Base-by-base conservation (phyloP, 1,284 basidiomycete species). In the Tranzscheliella williamsii region DNA sequence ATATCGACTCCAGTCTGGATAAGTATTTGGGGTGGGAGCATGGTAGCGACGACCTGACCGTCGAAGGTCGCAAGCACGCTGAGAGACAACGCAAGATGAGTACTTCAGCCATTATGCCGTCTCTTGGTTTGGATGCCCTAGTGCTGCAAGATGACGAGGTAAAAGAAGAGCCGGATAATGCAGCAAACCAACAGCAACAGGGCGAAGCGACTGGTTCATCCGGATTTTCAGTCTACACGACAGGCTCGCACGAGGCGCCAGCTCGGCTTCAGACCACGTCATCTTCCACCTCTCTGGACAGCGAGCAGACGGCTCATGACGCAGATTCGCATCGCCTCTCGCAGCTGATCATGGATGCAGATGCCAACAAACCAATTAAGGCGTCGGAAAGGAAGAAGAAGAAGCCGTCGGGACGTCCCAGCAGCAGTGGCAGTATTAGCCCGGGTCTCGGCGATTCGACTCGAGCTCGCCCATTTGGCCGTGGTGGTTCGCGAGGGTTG, bases 1-100 rank as follows among this genome's bases (percentile, higher is more conserved):
- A 69, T 37, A 48, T 56, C 24, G 54, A 53, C 27, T 22, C 35
- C 22, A 26, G 67, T 31, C 27, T 69, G 32, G 40, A 27, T 9
- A 56, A 55, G 39, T 47, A 61, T 24, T 38, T 69, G 9, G 67
- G 51, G 15, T 69, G 67, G 67, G 46, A 64, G 21, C 42, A 45
- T 33, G 54, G 46, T 12, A 47, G 47, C 35, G 61, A 61, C 20
- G 65, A 65, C 38, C 32, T 68, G n/a, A 65, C 51, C 7, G 62
- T 65, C 13, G 52, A 68, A 26, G 65, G 62, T 3, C 43, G 65
- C 7, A 68, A 68, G 45, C 34, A 54, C 26, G 62, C 56, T 4
- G 65, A 68, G 39, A 26, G 65, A 23, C 40, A 48, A 22, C 22
- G 57, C 2, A 68, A 65, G 49, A 55, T 68, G 51, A 57, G 48